Base-by-base conservation (phyloP, 2,329 filamentous ascomycete genomes). In the Neophaeococcomyces aloes region DNA sequence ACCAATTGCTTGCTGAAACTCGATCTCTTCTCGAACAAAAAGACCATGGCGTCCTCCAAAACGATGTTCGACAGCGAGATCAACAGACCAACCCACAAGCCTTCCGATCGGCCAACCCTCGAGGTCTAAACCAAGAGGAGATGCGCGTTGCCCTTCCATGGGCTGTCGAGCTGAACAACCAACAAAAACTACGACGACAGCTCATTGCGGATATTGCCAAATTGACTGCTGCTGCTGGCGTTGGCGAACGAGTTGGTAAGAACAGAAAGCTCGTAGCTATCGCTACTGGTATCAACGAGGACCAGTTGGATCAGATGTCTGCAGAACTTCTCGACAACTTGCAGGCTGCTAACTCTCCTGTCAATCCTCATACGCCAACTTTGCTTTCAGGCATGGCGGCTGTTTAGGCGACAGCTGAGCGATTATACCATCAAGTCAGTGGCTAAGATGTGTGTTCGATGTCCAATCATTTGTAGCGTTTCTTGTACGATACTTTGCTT, bases 261-360 rank as follows among this genome's bases (percentile, higher is more conserved):
- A 65, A 69, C 50, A 62, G 67, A 34, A 68, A 64, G 48, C 58
- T 70, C 4, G 66, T 70, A 13, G 60, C 65, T 38, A 59, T 70
- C 36, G 67, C 67, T 10, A 70, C 67, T 1, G 65, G 66, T 0
- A 54, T 70, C 15, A 65, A 64, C 46, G 67, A 69, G 50, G 65
- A 69, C 39, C 65, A 69, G 15, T 56, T 70, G 7, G 67, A 70
- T 45, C 64, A 60, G 2, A 68, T 70, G 65, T 62, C 65, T 6
- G 63, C 59, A 23, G 67, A 70, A 48, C 50, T 70, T 44, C 61
- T 66, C 5, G 65, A 67, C 46, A 66, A 63, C 13, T 53, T 70
- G 32, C 65, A 68, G 46, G 50, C 48, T 4, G 39, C 43, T 6
- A 34, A 44, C 30, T 34, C 30, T 18, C 39, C 39, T 15, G 39